Percentiles rank a stretch among this genome's conserved stretches.
phyloP scores from a whole-genome alignment of 148 eudicot species.

The Pouteria glomerata region DNA sequence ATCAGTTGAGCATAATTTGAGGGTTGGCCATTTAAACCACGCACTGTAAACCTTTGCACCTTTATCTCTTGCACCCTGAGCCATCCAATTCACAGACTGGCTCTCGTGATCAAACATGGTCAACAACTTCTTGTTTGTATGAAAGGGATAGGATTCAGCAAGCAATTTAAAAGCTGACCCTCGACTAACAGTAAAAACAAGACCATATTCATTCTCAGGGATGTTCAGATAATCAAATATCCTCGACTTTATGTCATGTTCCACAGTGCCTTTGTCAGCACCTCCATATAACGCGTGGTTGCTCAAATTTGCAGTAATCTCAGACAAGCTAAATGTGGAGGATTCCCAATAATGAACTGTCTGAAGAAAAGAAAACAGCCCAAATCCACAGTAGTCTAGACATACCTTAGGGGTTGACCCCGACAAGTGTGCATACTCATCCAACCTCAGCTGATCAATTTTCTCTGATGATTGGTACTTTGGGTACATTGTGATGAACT shows the following conservation, averaged over 20 bases:
- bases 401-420: slow-evolving; percentile 71
- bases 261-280: slow-evolving; percentile 84
- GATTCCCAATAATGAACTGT: slow-evolving; percentile 81
- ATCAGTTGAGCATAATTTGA: slow-evolving; percentile 84
- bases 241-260: slow-evolving; percentile 77
- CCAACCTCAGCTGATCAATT: slow-evolving; percentile 84
- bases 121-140: slow-evolving; percentile 75
- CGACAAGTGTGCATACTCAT: slow-evolving; percentile 74
- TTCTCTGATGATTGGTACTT: slow-evolving; percentile 72
- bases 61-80: slow-evolving; percentile 78
- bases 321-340: slow-evolving; percentile 81
- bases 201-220: slow-evolving; percentile 93
- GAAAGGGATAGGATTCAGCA: slow-evolving; percentile 93
- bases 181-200: slow-evolving; percentile 94
- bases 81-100: slow-evolving; percentile 98
- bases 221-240: slow-evolving; percentile 94
- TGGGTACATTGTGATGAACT: slow-evolving; percentile 92
- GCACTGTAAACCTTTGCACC: slow-evolving; percentile 86
- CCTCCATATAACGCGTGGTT: slow-evolving; percentile 94
- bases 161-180: slow-evolving; percentile 94
- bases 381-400: slow-evolving; percentile 97
- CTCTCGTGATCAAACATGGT: slow-evolving; percentile 99
- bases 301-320: slow-evolving; percentile 88
- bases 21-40: slow-evolving; percentile 95
- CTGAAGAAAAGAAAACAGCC: slow-evolving; percentile 88